Evolutionary conservation across 306 rosid species (phyloP).

Genomic region (Dryas drummondii): DNA sequence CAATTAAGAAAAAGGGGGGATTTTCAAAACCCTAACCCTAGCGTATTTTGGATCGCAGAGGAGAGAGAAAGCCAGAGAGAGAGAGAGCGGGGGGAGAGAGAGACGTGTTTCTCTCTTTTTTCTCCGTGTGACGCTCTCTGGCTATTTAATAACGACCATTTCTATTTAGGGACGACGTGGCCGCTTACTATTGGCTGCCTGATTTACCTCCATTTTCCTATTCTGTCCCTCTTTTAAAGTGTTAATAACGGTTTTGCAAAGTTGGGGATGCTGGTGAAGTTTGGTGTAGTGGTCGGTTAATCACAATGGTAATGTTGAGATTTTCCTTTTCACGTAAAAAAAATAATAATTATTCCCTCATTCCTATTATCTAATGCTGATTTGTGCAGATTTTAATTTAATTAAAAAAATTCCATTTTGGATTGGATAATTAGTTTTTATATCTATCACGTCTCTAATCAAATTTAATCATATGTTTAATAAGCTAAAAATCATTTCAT

Average conservation of each 20-base stretch:
- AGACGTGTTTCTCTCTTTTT: constrained; percentile 33
- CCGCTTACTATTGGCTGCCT: constrained; percentile 26
- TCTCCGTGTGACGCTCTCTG: constrained; percentile 26
- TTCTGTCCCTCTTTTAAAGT: constrained; percentile 29
- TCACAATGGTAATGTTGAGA: background rate
- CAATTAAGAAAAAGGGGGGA: constrained; percentile 7
- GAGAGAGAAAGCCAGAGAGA: constrained; percentile 50
- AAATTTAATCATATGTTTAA: too few relatives aligned
- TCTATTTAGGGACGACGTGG: constrained; percentile 47
- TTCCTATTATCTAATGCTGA: too few relatives aligned
- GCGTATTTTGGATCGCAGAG: constrained; percentile 48
- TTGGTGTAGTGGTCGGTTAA: constrained; percentile 24
- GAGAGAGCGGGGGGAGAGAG: constrained; percentile 34
- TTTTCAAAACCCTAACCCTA: constrained; percentile 62
- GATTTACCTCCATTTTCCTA: constrained; percentile 24
- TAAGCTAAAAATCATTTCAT: too few relatives aligned
- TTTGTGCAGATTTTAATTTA: too few relatives aligned
- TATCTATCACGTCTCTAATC: too few relatives aligned
- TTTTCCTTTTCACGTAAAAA: background rate
- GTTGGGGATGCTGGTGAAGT: background rate
- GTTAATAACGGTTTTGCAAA: constrained; percentile 34
- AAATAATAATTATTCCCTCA: background rate
- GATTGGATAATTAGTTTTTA: too few relatives aligned
- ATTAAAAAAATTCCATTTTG: too few relatives aligned
- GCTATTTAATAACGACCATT: constrained; percentile 34